Base-by-base conservation (phyloP, 306 rosid genomes). In the Psophocarpus tetragonolobus region DNA sequence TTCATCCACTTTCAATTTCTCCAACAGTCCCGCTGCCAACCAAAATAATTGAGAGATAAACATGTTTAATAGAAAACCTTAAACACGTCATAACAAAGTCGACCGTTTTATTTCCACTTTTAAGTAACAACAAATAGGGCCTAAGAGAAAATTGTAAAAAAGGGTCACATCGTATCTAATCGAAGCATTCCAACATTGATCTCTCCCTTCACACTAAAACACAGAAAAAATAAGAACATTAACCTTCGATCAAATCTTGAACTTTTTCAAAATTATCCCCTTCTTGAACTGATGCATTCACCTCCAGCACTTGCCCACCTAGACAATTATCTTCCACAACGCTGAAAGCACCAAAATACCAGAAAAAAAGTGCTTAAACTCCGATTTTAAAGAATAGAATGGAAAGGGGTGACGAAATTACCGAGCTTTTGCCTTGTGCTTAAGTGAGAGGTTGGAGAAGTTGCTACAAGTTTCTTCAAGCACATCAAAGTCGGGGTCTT, bases 1-100 rank as follows among this genome's bases (percentile, higher is more conserved):
- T 15, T 92, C 93, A 18, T 88, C 91, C 80, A 92, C 88, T 85
- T 89, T 94, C 76, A 94, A 78, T 72, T 88, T 90, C 92, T 83
- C 88, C 23, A 88, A 61, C 68, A 64, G 73, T 14, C 88, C 87
- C 20, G 42, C 98, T 92, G 84, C 76, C 71, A 72, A 69, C 71
- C 69, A 82, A 73, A 44, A 51, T 80, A 57, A 69, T 14, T 45
- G 14, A 75, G n/a, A 50, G 6, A 60, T 23, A 64, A 5, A 8
- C 24, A 56, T 0, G 23, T 47, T 44, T 3, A 66, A 21, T 8
- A 53, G 63, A 73, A 0, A 75, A 73, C 0, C 54, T 26, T 81
- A 44, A 57, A 42, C 38, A 45, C 15, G 8, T 6, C n/a, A 60
- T 27, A 24, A 26, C 8, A 35, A 6, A 9, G n/a, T 24, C 8